Percentiles rank a stretch among this genome's conserved stretches.
Evolutionary conservation across 805 yeast genomes (phyloP).

Genomic region (Candida broadrunensis): DNA sequence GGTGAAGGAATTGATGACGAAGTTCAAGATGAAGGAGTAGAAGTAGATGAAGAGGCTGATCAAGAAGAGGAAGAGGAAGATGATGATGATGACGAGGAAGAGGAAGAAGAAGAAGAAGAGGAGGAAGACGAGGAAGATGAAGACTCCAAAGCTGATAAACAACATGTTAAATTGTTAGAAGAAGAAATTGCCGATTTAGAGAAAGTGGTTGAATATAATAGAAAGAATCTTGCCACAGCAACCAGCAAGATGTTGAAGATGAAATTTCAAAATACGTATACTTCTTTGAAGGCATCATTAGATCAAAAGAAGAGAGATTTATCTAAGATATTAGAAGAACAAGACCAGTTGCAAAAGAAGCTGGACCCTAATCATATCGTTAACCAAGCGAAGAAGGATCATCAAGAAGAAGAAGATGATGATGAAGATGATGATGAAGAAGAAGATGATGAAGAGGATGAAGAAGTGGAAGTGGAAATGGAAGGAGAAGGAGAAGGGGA

Average conservation of each 20-base stretch:
- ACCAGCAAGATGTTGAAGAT: slow-evolving; percentile 81
- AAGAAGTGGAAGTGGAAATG: slow-evolving; percentile 17
- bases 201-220: slow-evolving; percentile 70
- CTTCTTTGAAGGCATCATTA: slow-evolving; percentile 73
- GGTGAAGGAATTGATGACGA: slow-evolving; percentile 36
- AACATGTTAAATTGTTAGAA: slow-evolving; percentile 58
- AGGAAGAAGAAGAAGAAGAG: slow-evolving; percentile 51
- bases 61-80: slow-evolving; percentile 52
- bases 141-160: slow-evolving; percentile 51
- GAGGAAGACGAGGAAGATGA: slow-evolving; percentile 49
- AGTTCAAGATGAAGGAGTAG: slow-evolving; percentile 27
- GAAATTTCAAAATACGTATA: slow-evolving; percentile 79
- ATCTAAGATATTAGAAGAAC: slow-evolving; percentile 25
- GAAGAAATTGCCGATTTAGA: slow-evolving; percentile 88
- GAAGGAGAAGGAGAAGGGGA: slow-evolving; percentile 15
- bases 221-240: slow-evolving; percentile 67
- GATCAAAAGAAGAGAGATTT: slow-evolving; percentile 76
- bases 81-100: slow-evolving; percentile 55
- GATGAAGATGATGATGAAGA: slow-evolving; percentile 30
- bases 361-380: slow-evolving; percentile 21
- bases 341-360: slow-evolving; percentile 20
- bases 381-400: slow-evolving; percentile 24
- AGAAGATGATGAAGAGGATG: slow-evolving; percentile 28
- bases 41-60: slow-evolving; percentile 39
- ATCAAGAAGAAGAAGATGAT: slow-evolving; percentile 26